Evolutionary conservation across 352 stramenopile genomes (phyloP).

Genomic region (Sclerospora graminicola): DNA sequence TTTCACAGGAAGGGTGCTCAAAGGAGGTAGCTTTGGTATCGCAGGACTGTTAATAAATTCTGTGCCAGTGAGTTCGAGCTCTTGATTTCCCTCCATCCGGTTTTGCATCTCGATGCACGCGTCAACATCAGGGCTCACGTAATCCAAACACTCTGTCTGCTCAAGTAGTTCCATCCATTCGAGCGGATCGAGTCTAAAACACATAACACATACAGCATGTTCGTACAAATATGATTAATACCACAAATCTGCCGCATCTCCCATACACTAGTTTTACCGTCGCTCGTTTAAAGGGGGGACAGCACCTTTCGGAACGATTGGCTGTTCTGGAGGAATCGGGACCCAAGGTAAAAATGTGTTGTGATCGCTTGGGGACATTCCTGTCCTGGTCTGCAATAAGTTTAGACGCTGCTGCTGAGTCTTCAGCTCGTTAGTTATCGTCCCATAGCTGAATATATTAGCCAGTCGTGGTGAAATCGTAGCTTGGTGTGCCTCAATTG

Average conservation of each 20-base stretch:
- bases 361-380: conserved; percentile 19
- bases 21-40: conserved; percentile 19
- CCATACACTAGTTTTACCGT: conserved; percentile 8
- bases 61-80: conserved; percentile 45
- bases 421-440: conserved; percentile 3
- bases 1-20: conserved; percentile 11
- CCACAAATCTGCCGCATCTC: neutral
- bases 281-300: conserved; percentile 7
- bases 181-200: conserved; percentile 13
- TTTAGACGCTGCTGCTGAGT: conserved; percentile 3
- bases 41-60: conserved; percentile 56
- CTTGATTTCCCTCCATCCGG: conserved; percentile 37
- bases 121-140: conserved; percentile 59
- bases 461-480: neutral
- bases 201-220: neutral
- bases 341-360: conserved; percentile 9
- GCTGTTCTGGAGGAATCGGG: conserved; percentile 6
- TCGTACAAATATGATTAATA: neutral
- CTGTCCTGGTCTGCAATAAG: conserved; percentile 9
- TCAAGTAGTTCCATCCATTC: conserved; percentile 59
- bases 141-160: conserved; percentile 31
- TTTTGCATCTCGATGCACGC: conserved; percentile 26
- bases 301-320: conserved; percentile 9
- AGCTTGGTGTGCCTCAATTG: neutral
- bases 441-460: conserved; percentile 3